These are phyloP conservation scores for Erysiphe pisi DNA, from an alignment of 2,329 filamentous ascomycete genomes.

Conservation along the genomic window DNA sequence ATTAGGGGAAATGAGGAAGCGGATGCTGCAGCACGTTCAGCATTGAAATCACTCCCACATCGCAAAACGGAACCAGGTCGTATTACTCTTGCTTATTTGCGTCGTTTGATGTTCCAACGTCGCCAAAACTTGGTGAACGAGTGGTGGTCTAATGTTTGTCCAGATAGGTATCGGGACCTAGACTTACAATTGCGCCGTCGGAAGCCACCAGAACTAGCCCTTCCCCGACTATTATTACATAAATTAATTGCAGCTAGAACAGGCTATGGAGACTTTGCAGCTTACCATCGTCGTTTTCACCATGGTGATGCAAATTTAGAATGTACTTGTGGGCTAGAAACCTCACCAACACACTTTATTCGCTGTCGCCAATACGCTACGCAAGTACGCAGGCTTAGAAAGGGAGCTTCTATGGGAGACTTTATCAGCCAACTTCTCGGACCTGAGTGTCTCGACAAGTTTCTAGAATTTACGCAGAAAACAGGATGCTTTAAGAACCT, in stretches of 20 bases:
- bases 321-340: not conserved
- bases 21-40: too few relatives aligned
- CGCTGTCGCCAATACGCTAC: not conserved
- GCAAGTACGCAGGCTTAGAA: not conserved
- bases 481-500: not conserved
- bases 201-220: not conserved
- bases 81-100: conserved; percentile 45
- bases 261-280: not conserved
- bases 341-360: not conserved
- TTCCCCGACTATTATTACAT: not conserved
- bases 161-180: not conserved
- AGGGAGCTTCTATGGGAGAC: not conserved
- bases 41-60: too few relatives aligned
- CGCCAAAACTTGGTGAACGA: not conserved
- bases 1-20: too few relatives aligned
- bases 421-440: not conserved
- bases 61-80: too few relatives aligned
- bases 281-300: too few relatives aligned
- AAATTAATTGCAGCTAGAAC: not conserved
- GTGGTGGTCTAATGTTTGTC: not conserved
- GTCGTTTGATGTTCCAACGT: conserved; percentile 61
- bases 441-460: not conserved
- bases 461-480: not conserved
- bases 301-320: not conserved
- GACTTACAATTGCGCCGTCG: not conserved